These are phyloP conservation scores for Dimocarpus longan DNA, from an alignment of 345 rosid genomes.

Conservation along the genomic window DNA sequence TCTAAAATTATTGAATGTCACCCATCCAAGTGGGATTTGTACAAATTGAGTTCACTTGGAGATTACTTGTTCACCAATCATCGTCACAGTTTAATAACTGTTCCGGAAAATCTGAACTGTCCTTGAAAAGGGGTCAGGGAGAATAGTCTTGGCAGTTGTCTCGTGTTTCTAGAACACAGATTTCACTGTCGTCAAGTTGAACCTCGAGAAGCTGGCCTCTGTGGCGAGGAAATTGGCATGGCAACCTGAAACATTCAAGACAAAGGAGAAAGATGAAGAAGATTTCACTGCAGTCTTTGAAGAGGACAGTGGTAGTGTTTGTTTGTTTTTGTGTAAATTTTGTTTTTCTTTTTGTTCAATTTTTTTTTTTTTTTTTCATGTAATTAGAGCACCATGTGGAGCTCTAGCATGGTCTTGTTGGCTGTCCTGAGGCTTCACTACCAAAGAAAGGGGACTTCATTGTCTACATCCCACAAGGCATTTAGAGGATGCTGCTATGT, in stretches of 20 bases:
- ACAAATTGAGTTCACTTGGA: background rate
- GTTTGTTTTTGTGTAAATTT: too few relatives aligned
- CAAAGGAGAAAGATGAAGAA: conserved; percentile 27
- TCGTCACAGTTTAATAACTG: background rate
- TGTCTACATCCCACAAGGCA: conserved; percentile 87
- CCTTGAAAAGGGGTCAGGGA: too few relatives aligned
- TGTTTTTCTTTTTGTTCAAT: too few relatives aligned
- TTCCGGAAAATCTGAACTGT: too few relatives aligned
- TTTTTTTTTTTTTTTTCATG: conserved; percentile 51
- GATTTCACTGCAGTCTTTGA: conserved; percentile 16
- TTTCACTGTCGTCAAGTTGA: too few relatives aligned
- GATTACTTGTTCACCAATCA: background rate
- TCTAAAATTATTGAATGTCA: background rate
- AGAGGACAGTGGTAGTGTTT: conserved; percentile 29
- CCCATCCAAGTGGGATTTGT: background rate
- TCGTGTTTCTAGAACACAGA: too few relatives aligned
- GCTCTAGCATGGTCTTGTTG: conserved; percentile 93
- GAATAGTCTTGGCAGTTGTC: too few relatives aligned
- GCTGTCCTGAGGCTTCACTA: conserved; percentile 64
- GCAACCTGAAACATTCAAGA: too few relatives aligned
- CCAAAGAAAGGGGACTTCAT: conserved; percentile 79
- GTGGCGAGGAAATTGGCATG: too few relatives aligned
- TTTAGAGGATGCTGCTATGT: conserved; percentile 61
- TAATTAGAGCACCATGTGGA: conserved; percentile 55
- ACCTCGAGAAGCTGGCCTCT: too few relatives aligned